Percentiles rank a stretch among this genome's conserved stretches.
Conservation (phyloP, 371 early-diverging fungal genomes). For the Quaeritorhiza haematococci region DNA sequence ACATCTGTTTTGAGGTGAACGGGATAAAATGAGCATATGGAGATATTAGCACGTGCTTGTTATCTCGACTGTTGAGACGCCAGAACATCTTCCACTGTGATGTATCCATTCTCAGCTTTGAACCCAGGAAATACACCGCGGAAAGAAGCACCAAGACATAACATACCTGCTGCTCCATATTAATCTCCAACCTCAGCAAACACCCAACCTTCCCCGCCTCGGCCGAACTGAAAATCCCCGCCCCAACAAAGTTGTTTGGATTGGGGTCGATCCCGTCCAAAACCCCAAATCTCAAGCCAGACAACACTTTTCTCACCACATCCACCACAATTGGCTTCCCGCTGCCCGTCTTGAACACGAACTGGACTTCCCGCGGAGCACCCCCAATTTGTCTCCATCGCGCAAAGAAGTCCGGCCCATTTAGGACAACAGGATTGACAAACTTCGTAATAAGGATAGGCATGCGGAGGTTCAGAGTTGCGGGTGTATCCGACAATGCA, state of each 20-base stretch:
- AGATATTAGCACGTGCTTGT: not conserved
- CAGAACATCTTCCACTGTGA: not conserved
- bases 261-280: constrained; percentile 84
- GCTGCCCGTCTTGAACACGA: constrained; percentile 55
- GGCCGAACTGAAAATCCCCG: constrained; percentile 73
- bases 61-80: not conserved
- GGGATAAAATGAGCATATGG: not conserved
- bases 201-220: constrained; percentile 85
- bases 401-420: constrained; percentile 77
- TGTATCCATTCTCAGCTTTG: not conserved
- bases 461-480: constrained; percentile 41
- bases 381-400: constrained; percentile 96
- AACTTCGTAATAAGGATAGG: constrained; percentile 83
- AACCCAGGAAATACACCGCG: not conserved
- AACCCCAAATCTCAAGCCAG: constrained; percentile 65
- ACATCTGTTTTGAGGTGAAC: constrained; percentile 61
- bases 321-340: constrained; percentile 24
- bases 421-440: constrained; percentile 74
- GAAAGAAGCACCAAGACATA: too few species aligned
- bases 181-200: constrained; percentile 84
- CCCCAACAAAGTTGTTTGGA: constrained; percentile 81
- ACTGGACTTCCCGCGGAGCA: constrained; percentile 70
- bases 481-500: constrained; percentile 19
- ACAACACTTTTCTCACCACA: constrained; percentile 36
- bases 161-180: constrained; percentile 78